These are phyloP conservation scores for Colletotrichum viniferum DNA, from an alignment of 2,329 filamentous ascomycete species.

Conservation along the genomic window DNA sequence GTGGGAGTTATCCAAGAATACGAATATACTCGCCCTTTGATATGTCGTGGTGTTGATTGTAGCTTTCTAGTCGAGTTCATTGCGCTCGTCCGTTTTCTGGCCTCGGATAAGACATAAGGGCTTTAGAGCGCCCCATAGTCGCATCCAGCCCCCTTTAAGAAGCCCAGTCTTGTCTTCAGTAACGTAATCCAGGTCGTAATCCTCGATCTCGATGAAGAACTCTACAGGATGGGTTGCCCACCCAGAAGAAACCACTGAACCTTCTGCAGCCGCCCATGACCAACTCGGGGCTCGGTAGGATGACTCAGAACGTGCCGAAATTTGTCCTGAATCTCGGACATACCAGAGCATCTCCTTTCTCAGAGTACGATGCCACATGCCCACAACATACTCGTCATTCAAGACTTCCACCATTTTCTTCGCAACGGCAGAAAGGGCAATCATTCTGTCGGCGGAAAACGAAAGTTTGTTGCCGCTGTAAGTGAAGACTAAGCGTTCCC, in stretches of 20 bases:
- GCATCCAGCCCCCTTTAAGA: neutral
- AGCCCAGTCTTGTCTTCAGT: neutral
- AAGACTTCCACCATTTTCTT: neutral
- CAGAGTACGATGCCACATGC: neutral
- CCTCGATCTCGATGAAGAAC: neutral
- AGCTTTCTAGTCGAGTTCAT: neutral
- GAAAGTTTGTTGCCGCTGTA: neutral
- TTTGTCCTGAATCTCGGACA: neutral
- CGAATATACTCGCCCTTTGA: neutral
- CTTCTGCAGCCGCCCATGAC: neutral
- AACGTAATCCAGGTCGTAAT: neutral
- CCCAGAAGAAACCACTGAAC: neutral
- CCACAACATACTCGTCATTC: neutral
- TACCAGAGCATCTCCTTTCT: neutral
- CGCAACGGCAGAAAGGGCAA: neutral
- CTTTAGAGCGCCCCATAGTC: neutral
- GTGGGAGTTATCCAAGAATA: rapidly evolving
- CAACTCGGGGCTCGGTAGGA: neutral
- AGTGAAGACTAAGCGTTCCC: neutral
- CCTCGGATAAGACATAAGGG: neutral
- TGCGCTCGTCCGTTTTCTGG: neutral
- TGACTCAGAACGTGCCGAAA: neutral
- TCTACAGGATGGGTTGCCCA: no score
- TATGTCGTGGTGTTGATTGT: neutral
- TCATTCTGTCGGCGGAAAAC: neutral